phyloP scores from a whole-genome alignment of 2,329 filamentous ascomycete genomes.

The Endothia cerciana region DNA sequence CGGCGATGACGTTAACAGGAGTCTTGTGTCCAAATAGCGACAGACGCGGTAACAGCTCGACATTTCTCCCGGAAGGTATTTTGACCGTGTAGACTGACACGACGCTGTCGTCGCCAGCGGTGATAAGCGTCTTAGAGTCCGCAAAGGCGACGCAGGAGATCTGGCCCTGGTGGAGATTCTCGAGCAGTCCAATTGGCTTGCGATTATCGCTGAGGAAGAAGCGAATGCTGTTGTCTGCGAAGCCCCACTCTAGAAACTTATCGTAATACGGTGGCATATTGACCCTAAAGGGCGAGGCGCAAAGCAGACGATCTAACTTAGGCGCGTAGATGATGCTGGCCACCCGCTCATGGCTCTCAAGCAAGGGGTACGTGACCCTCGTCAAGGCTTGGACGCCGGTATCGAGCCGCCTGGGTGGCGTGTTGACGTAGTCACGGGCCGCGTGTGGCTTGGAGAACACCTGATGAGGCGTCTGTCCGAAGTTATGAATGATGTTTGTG shows the following conservation, averaged over 20 bases:
- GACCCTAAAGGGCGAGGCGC: constrained; percentile 79
- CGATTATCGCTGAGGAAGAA: constrained; percentile 87
- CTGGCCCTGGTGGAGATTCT: constrained; percentile 91
- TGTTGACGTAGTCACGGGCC: constrained; percentile 68
- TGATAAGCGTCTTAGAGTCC: constrained; percentile 88
- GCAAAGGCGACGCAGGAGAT: constrained; percentile 83
- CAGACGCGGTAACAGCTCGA: constrained; percentile 78
- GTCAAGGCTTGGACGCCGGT: constrained; percentile 75
- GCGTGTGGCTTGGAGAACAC: constrained; percentile 85
- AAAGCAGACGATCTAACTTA: constrained; percentile 82
- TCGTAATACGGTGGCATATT: constrained; percentile 87
- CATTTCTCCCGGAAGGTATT: constrained; percentile 64
- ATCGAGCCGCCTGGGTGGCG: constrained; percentile 73
- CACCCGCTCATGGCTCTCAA: constrained; percentile 78
- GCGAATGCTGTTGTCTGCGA: constrained; percentile 87
- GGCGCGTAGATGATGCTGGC: constrained; percentile 76
- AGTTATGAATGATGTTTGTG: constrained; percentile 97
- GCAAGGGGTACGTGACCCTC: constrained; percentile 76
- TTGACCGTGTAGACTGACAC: constrained; percentile 81
- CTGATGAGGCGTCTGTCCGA: constrained; percentile 95
- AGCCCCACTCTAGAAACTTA: constrained; percentile 95
- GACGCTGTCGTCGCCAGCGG: constrained; percentile 89
- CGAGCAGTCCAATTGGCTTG: constrained; percentile 81
- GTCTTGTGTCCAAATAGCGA: constrained; percentile 90
- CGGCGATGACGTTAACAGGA: constrained; percentile 79